phyloP scores from a whole-genome alignment of 2,329 filamentous ascomycete species.

The Aspergillus sp. region DNA sequence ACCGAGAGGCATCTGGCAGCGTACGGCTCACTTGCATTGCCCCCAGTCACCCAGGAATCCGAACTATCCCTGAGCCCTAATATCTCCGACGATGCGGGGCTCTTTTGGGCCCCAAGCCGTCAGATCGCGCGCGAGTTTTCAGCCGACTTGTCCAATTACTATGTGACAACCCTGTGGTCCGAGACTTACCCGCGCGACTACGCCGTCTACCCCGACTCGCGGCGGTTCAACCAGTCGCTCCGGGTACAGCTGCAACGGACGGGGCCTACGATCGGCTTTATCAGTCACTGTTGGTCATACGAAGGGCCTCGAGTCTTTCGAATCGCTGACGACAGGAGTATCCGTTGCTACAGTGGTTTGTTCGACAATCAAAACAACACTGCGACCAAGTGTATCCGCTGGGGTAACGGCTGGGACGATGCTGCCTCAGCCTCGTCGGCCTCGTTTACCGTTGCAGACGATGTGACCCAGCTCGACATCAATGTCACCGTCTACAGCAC shows the following conservation, averaged over 20 bases:
- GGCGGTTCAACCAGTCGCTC: neutral
- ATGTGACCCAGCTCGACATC: neutral
- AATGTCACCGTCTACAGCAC: neutral
- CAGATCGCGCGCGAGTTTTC: neutral
- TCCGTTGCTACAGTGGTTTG: neutral
- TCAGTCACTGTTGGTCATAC: neutral
- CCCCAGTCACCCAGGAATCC: neutral
- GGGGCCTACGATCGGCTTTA: neutral
- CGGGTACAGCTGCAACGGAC: neutral
- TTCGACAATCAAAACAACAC: neutral
- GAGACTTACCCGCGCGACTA: neutral
- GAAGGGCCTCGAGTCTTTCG: neutral
- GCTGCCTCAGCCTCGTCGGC: neutral
- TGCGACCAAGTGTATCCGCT: constrained; percentile 1
- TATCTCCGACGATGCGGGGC: neutral
- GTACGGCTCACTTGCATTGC: neutral
- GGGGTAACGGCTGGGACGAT: neutral
- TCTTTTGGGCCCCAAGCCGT: neutral
- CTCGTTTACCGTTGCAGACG: neutral
- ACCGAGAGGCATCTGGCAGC: neutral
- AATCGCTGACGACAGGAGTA: neutral
- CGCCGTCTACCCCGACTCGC: neutral
- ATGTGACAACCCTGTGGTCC: neutral
- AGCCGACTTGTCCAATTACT: neutral
- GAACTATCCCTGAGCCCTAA: neutral